Evolutionary conservation across 2,329 filamentous ascomycete genomes (phyloP).

Genomic region (Aureobasidium sp.): DNA sequence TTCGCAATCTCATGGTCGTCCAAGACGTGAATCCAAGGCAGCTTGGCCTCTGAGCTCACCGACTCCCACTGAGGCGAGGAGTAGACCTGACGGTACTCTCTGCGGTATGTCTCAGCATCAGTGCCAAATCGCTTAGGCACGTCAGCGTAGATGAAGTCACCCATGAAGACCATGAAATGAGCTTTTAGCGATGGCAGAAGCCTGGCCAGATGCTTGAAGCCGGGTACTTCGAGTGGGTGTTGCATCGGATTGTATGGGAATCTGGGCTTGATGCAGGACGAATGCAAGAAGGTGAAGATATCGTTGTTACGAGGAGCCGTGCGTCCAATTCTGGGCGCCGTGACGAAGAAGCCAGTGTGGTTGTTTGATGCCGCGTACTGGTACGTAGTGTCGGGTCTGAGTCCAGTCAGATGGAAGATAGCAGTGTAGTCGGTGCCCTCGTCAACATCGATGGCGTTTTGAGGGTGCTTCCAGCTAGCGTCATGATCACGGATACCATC

Average conservation of each 20-base stretch:
- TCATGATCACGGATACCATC: constrained; percentile 48
- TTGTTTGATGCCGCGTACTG: constrained; percentile 83
- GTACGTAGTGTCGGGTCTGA: constrained; percentile 66
- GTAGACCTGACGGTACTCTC: constrained; percentile 93
- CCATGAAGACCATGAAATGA: constrained; percentile 65
- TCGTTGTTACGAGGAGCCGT: constrained; percentile 45
- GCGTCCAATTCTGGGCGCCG: constrained; percentile 62
- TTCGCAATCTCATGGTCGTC: constrained; percentile 97
- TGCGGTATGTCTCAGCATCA: constrained; percentile 66
- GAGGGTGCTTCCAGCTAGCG: constrained; percentile 58
- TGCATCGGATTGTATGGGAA: constrained; percentile 83
- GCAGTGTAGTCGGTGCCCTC: constrained; percentile 78
- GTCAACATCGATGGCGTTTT: constrained; percentile 56
- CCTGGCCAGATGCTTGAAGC: constrained; percentile 67
- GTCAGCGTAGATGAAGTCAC: constrained; percentile 86
- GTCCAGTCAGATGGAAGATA: constrained; percentile 56
- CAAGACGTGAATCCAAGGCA: constrained; percentile 96
- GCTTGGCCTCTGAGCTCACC: constrained; percentile 19
- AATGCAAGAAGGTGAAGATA: constrained; percentile 81
- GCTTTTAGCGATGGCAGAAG: constrained; percentile 63
- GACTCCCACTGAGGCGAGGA: constrained; percentile 80
- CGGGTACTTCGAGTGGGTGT: constrained; percentile 73
- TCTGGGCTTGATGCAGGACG: constrained; percentile 84
- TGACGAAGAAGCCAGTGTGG: constrained; percentile 71
- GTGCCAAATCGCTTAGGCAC: constrained; percentile 74